Percentiles rank a stretch among this genome's conserved stretches.
Conservation (phyloP, 2,329 filamentous ascomycete genomes). For the Aphanocladium album region DNA sequence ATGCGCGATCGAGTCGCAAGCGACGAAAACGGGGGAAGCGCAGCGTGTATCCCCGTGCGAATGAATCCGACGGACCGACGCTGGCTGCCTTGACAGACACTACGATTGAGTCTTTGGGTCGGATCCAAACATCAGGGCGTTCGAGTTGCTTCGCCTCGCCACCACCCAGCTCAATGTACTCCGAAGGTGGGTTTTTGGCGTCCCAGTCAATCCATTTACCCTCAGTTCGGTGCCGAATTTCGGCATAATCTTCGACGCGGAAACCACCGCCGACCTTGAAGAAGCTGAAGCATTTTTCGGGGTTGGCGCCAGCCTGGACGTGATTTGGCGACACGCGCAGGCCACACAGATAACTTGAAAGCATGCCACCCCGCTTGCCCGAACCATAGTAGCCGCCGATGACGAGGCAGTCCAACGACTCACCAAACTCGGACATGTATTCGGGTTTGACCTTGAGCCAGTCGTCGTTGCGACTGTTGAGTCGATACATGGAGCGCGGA, state of each 20-base stretch:
- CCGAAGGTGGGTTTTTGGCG: slow-evolving; percentile 64
- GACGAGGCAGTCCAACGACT: slow-evolving; percentile 83
- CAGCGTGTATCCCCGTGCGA: slow-evolving; percentile 70
- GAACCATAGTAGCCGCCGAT: slow-evolving; percentile 92
- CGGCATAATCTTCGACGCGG: slow-evolving; percentile 75
- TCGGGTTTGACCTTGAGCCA: slow-evolving; percentile 99
- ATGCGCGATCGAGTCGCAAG: slow-evolving; percentile 75
- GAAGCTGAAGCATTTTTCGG: slow-evolving; percentile 85
- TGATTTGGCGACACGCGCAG: slow-evolving; percentile 69
- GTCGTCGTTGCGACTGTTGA: slow-evolving; percentile 88
- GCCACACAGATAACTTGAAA: slow-evolving; percentile 89
- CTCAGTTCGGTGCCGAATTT: slow-evolving; percentile 77
- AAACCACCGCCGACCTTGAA: slow-evolving; percentile 98
- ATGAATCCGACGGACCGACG: slow-evolving; percentile 69
- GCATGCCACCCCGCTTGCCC: slow-evolving; percentile 72
- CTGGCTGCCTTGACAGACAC: slow-evolving; percentile 84
- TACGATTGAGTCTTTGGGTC: slow-evolving; percentile 80
- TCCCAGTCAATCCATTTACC: slow-evolving; percentile 93
- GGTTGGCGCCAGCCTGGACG: slow-evolving; percentile 51
- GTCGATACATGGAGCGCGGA: slow-evolving; percentile 74
- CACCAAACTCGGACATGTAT: slow-evolving; percentile 95
- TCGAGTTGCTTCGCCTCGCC: slow-evolving; percentile 67
- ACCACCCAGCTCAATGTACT: slow-evolving; percentile 77
- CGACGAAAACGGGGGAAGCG: slow-evolving; percentile 87
- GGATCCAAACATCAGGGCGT: slow-evolving; percentile 87